Base-by-base conservation (phyloP, 345 rosid species). In the Murraya paniculata region DNA sequence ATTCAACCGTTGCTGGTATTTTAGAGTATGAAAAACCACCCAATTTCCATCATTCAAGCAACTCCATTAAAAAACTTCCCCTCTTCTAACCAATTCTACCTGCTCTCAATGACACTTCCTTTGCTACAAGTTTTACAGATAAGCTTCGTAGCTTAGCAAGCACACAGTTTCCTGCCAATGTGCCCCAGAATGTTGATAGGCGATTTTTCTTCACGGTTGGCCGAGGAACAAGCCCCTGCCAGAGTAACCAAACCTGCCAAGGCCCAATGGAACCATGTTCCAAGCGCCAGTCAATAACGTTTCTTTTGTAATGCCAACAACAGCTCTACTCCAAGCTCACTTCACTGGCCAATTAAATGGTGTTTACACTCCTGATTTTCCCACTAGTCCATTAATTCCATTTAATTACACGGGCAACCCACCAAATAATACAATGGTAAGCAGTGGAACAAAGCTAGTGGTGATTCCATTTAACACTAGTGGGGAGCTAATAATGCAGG, bases 211-310 rank as follows among this genome's bases (percentile, higher is more conserved):
- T 91, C 88, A 86, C 92, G 0, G 81, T 91, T 4, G 88, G 96
- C 41, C 80, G 90, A 9, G 96, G 96, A 78, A 85, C 93, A 24
- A 82, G 31, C 79, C 94, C 92, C 1, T 89, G 96, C 67, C 84
- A 69, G 68, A 76, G 84, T 30, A 91, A 89, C 79, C 86, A 81
- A 76, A 89, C 94, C 48, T 90, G 92, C 78, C 94, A 89, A 64
- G 94, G 96, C 94, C 96, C 10, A 92, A 90, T 74, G 84, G 87
- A 33, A 86, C 92, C 64, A 90, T 60, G 88, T 89, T 92, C 76
- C 87, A 87, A 56, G 96, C 96, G 28, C 82, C 92, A 0, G 81
- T 92, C 57, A 92, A 89, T 68, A 92, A 90, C 71, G 66, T 88
- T 14, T 88, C 96, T 7, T 92, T 92, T 81, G 75, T 72, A 36